Evolutionary conservation across 352 stramenopile species (phyloP).

Genomic region (Phytophthora brassicae): DNA sequence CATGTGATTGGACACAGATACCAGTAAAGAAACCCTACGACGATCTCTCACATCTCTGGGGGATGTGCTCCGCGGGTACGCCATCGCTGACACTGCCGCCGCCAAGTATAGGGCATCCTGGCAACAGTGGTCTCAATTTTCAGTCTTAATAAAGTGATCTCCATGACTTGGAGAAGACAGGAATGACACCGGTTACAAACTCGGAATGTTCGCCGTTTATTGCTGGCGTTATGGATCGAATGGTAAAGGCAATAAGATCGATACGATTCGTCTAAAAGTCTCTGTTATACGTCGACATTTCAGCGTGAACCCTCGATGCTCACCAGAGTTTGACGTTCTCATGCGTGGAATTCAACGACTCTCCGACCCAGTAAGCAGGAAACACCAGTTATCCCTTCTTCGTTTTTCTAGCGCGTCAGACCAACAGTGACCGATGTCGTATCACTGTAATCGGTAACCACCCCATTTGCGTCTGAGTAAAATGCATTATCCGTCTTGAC

Average conservation of each 20-base stretch:
- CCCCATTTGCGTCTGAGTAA: too few species aligned
- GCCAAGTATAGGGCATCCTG: conserved; percentile 7
- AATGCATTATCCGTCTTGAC: too few species aligned
- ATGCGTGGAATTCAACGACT: neutral
- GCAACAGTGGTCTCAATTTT: conserved; percentile 10
- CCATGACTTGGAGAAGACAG: neutral
- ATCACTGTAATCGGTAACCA: too few species aligned
- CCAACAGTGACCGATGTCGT: too few species aligned
- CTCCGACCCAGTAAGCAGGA: neutral
- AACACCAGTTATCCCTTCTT: neutral
- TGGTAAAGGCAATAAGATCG: neutral
- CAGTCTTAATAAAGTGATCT: neutral
- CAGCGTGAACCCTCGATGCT: neutral
- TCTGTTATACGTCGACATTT: neutral
- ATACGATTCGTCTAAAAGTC: neutral
- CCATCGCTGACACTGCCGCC: conserved; percentile 12
- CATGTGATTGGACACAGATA: conserved; percentile 7
- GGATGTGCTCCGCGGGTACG: neutral
- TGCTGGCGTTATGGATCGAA: conserved; percentile 2
- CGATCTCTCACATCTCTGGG: conserved; percentile 19
- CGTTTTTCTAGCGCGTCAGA: too few species aligned
- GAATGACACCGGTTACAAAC: neutral
- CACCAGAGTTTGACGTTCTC: neutral
- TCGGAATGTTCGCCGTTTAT: conserved; percentile 3
- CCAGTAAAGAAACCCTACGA: conserved; percentile 1